Base-by-base conservation (phyloP, 805 yeast species). In the Wickerhamomyces alni region DNA sequence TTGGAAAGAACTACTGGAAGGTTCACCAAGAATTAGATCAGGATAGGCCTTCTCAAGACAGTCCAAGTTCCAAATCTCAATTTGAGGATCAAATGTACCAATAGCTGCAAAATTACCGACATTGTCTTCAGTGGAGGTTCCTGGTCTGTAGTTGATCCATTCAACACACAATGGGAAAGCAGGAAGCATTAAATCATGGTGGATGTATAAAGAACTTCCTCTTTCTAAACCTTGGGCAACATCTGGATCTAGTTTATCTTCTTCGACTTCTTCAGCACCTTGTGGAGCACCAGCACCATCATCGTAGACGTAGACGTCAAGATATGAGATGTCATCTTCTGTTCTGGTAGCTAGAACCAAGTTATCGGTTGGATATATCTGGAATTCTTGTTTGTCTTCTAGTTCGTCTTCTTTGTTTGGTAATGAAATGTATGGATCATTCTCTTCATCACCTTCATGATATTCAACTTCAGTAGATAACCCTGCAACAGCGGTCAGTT, bases 21-120 rank as follows among this genome's bases (percentile, higher is more conserved):
- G 78, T 57, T 85, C 95, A 38, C 99, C 98, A 44, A 93, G 70
- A 46, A 93, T 87, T 50, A 84, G 74, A 57, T 89, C 96, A 12
- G 99, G 99, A 73, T 86, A 91, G 21, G 95, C 91, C 55, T 87
- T 87, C 51, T 93, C 98, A 27, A 91, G 70, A 47, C 82, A 80
- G 60, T 93, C 99, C 54, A 93, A 69, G 62, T 93, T 88, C 98
- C 98, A 93, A 45, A 93, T 75, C 65, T 93, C 99, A 62, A 93
- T 91, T 57, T 85, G 94, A 30, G 99, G 99, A 52, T 91, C 98
- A 59, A 93, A 91, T 2, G 98, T 86, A 58, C 98, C 98, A 48
- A 93, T 70, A 12, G 99, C 99, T 2, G 95, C 98, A 63, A 87
- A 88, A 63, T 88, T 93, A 10, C 95, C 96, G 24, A 79, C 65